phyloP scores from a whole-genome alignment of 768 basidiomycete species.

The Trametes coccinea region DNA sequence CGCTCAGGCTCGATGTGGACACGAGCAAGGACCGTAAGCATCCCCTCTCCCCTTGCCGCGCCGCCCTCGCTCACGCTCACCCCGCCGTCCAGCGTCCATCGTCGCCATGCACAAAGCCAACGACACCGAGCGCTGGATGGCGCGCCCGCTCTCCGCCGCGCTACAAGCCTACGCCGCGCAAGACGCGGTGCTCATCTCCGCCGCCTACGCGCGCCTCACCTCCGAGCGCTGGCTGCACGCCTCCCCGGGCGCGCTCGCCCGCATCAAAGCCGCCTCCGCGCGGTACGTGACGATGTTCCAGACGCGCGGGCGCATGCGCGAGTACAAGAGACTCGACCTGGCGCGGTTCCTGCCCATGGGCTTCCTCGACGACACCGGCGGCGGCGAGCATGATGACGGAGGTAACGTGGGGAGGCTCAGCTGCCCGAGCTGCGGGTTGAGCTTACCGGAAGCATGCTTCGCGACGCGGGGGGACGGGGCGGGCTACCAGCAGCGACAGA shows the following conservation, averaged over 20 bases:
- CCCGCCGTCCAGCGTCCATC: slow-evolving; percentile 32
- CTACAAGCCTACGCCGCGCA: slow-evolving; percentile 44
- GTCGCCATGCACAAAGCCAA: slow-evolving; percentile 39
- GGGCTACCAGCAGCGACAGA: slow-evolving; percentile 1
- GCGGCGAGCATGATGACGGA: neutral
- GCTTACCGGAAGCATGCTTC: slow-evolving; percentile 13
- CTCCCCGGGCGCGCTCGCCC: neutral
- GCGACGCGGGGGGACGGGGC: neutral
- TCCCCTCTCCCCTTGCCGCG: neutral
- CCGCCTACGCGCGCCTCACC: slow-evolving; percentile 38
- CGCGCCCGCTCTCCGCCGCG: slow-evolving; percentile 37
- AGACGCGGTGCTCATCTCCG: slow-evolving; percentile 42
- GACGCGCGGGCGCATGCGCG: slow-evolving; percentile 12
- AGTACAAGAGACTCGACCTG: slow-evolving; percentile 14
- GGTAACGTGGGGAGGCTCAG: neutral
- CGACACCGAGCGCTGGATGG: slow-evolving; percentile 36
- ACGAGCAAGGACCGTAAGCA: slow-evolving; percentile 10
- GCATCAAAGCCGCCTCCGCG: slow-evolving; percentile 19
- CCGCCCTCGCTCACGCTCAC: neutral
- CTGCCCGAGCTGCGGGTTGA: slow-evolving; percentile 19
- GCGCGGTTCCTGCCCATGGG: slow-evolving; percentile 23
- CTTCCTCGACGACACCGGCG: slow-evolving; percentile 17
- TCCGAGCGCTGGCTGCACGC: slow-evolving; percentile 18
- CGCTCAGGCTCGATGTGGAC: neutral
- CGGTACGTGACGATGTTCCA: slow-evolving; percentile 25